phyloP scores from a whole-genome alignment of 73 alveolate species.

The Tetrahymena borealis region DNA sequence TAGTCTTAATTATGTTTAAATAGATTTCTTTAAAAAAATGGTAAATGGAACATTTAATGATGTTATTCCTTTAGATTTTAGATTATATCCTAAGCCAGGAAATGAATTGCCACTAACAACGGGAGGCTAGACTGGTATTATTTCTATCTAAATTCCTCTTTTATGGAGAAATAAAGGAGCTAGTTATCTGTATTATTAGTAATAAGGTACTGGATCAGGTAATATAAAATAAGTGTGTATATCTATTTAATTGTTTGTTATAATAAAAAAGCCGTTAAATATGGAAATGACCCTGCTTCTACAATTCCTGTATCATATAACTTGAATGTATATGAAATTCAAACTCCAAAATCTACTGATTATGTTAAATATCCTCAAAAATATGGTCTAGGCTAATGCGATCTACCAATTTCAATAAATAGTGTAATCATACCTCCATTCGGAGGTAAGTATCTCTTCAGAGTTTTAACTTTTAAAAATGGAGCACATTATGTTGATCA shows the following conservation, averaged over 20 bases:
- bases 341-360: conserved; percentile 5
- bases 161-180: conserved; percentile 24
- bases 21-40: conserved; percentile 25
- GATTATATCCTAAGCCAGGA: conserved; percentile 21
- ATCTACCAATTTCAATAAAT: conserved; percentile 29
- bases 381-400: conserved; percentile 17
- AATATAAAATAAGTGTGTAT: neutral
- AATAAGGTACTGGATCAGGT: conserved; percentile 4
- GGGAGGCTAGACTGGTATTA: neutral
- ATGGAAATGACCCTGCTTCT: neutral
- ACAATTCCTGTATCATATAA: neutral
- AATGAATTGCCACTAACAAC: conserved; percentile 20
- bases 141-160: conserved; percentile 18
- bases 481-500: neutral
- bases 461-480: conserved; percentile 21
- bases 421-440: conserved; percentile 11
- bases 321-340: neutral
- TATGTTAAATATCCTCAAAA: conserved; percentile 14
- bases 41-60: conserved; percentile 6
- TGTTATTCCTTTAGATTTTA: conserved; percentile 14
- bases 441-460: conserved; percentile 19
- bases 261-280: neutral
- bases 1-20: conserved; percentile 22
- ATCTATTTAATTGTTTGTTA: neutral
- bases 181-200: neutral